Base-by-base conservation (phyloP, 805 yeast genomes). In the Lipomyces lipofer region DNA sequence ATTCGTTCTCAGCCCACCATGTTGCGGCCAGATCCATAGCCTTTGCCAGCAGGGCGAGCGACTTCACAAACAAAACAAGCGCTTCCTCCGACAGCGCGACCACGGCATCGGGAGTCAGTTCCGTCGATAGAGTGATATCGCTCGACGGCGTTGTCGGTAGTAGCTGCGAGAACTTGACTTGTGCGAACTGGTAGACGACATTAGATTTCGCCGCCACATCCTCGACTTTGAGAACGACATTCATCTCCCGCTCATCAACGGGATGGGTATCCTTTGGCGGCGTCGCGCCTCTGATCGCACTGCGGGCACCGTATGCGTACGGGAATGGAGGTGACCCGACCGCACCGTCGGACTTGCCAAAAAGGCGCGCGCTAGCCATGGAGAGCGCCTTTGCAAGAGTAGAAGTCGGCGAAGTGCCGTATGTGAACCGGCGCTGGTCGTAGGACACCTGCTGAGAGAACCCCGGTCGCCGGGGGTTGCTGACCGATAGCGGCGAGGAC, bases 381-480 rank as follows among this genome's bases (percentile, higher is more conserved):
- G 88, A 88, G 50, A 92, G 73, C 0, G 97, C 98, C 64, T 85
- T 85, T 1, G 91, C 85, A 52, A 94, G 78, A 0, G 98, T 97
- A 69, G 84, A 88, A 0, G 96, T 82, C 8, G 97, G 96, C 21
- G 74, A 68, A 2, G 73, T 67, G 5, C 74, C 75, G 47, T 71
- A 69, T 13, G 66, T 33, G 13, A 56, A 25, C 8, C 59, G 59
- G 15, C 61, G 56, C 22, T 30, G 40, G 19, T 43, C 56, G 21
- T 17, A 25, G 12, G 40, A 36, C n/a, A n/a, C n/a, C n/a, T n/a
- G n/a, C 10, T 36, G 25, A 7, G 40, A 36, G 40, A 19, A 19
- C 25, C 40, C 40, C 40, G 25, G 40, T 8, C 25, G n/a, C 25
- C 40, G 25, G 9, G 40, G 25, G 22, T 17, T 36, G 22, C 25